Base-by-base conservation (phyloP, 192 early-diverging fungal genomes). In the Oehlia diaphana region DNA sequence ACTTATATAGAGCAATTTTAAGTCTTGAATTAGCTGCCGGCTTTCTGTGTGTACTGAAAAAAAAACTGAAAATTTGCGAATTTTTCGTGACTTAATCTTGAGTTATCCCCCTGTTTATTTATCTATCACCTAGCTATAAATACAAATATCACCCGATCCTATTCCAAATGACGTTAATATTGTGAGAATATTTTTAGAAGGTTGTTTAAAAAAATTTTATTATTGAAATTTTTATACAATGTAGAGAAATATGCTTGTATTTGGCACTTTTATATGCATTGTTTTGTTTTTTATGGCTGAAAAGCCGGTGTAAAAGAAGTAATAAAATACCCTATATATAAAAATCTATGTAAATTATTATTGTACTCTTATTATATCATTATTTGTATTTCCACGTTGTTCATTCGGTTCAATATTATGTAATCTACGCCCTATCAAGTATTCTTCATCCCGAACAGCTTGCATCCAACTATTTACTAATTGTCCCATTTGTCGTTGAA, bases 371-470 rank as follows among this genome's bases (percentile, higher is more conserved):
- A 58, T 58, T 58, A 58, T 58, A 58, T 19, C 64, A 65, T 65
- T 65, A 28, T 63, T 63, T 63, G n/a, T 28, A 9, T 64, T n/a
- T 64, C 26, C 69, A n/a, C 21, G 69, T 42, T 42, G 74, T 39
- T 76, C 74, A 58, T 61, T 74, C 26, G 73, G 76, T 61, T 78
- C 77, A n/a, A 97, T 76, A 84, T 99, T 99, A 81, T 96, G 95
- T 78, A 99, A 85, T 81, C 86, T 86, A 44, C 90, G 88, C 13
- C 97, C 97, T 66, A 97, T 91, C 44, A 96, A 84, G 77, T 94
- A 99, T 66, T 90, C 88, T 64, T 94, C 94, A 61, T 99, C 96
- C 33, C 92, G 87, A 5, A 96, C 89, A 63, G 88, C 79, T 26
- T 93, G 89, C 66, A 93, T 87, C 96, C 97, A 99, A 10, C 81